A percentile compares a stretch with the other conserved stretches of the same genome.
Conservation (phyloP, 257 asterid species). For the Lithospermum erythrorhizon region DNA sequence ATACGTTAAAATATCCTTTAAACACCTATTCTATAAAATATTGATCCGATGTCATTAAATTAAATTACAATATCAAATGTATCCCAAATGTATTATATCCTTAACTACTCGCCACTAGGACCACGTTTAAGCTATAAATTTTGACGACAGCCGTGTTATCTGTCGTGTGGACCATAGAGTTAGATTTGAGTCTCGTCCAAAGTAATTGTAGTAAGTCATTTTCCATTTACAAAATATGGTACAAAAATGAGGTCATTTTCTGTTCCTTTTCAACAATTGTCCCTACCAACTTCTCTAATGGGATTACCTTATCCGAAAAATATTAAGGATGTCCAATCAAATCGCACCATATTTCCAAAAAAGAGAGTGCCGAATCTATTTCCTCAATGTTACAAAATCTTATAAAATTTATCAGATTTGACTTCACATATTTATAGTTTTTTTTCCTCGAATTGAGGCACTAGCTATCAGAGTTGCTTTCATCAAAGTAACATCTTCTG, state of each 20-base stretch:
- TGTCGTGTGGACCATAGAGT: background rate
- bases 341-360: background rate
- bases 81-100: no score
- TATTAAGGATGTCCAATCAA: slow-evolving; percentile 11
- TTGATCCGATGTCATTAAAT: no score
- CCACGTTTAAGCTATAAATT: background rate
- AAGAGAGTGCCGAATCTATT: background rate
- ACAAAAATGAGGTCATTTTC: slow-evolving; percentile 11
- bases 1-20: no score
- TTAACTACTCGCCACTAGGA: background rate
- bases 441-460: background rate
- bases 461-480: background rate
- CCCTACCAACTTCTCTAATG: background rate
- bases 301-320: slow-evolving; percentile 12
- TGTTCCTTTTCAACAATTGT: slow-evolving; percentile 1
- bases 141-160: background rate
- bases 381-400: background rate
- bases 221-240: slow-evolving; percentile 1
- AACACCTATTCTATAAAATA: no score
- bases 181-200: background rate
- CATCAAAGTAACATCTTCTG: background rate
- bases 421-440: background rate
- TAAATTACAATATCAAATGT: no score
- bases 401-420: background rate
- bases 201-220: background rate